Evolutionary conservation across 805 yeast genomes (phyloP).

Genomic region (Metschnikowia baotianmanensis): DNA sequence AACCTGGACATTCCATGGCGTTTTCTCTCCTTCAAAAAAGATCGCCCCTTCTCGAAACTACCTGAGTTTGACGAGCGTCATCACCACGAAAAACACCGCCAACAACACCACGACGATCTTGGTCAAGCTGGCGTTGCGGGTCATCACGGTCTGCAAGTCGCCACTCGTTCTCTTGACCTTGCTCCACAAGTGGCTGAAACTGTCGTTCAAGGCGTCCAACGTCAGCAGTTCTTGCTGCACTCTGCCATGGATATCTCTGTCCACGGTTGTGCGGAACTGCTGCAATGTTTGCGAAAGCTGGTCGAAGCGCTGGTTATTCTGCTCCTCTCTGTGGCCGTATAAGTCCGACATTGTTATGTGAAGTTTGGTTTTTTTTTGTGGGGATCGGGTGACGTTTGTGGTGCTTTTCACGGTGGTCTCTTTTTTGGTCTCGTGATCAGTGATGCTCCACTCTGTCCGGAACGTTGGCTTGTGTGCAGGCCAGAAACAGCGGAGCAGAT

Average conservation of each 20-base stretch:
- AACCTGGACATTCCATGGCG: too few relatives aligned
- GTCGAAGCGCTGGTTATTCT: conserved; percentile 42
- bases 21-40: too few relatives aligned
- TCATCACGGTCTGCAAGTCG: conserved; percentile 40
- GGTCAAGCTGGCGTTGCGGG: conserved; percentile 40
- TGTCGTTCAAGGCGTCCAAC: conserved; percentile 38
- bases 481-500: not conserved
- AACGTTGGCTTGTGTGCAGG: not conserved
- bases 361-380: not conserved
- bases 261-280: conserved; percentile 42
- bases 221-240: conserved; percentile 41
- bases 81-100: conserved; percentile 32
- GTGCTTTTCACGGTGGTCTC: too few relatives aligned
- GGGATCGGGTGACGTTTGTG: too few relatives aligned
- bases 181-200: conserved; percentile 36
- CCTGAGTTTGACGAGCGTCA: conserved; percentile 39
- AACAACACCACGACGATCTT: conserved; percentile 36
- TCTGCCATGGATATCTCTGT: conserved; percentile 40
- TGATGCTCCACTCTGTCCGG: too few relatives aligned
- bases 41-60: conserved; percentile 4
- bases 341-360: conserved; percentile 19
- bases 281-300: conserved; percentile 42
- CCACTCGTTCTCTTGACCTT: conserved; percentile 41
- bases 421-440: too few relatives aligned
- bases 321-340: conserved; percentile 42